Evolutionary conservation across 768 basidiomycete genomes (phyloP).

Genomic region (Boletus vinaceobasis): DNA sequence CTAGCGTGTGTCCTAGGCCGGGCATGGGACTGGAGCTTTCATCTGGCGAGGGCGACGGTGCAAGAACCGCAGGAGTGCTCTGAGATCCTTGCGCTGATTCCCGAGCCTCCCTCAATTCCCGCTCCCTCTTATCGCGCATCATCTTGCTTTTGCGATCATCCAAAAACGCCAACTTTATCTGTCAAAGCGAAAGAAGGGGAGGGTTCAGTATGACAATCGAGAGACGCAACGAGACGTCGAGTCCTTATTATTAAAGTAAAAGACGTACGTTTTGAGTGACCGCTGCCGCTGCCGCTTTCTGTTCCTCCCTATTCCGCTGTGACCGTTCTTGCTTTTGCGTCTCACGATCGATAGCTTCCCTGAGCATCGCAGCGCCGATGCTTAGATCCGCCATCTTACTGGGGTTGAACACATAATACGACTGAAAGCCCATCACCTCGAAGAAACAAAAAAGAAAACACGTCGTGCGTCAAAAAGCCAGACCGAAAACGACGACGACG

Average conservation of each 20-base stretch:
- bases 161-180: conserved; percentile 78
- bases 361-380: conserved; percentile 63
- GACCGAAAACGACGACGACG: too few relatives aligned
- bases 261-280: conserved; percentile 52
- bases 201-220: background rate
- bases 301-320: conserved; percentile 46
- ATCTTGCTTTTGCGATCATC: conserved; percentile 68
- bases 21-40: conserved; percentile 18
- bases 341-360: conserved; percentile 57
- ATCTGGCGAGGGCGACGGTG: background rate
- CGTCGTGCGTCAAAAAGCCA: background rate
- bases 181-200: background rate
- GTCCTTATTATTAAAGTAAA: background rate
- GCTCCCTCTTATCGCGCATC: conserved; percentile 57
- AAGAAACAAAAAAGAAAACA: background rate
- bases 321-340: conserved; percentile 45
- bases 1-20: conserved; percentile 21
- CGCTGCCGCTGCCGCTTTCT: conserved; percentile 55
- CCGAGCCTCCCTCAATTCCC: conserved; percentile 43
- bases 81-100: conserved; percentile 20
- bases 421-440: conserved; percentile 70
- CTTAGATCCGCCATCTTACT: conserved; percentile 51
- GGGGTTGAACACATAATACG: conserved; percentile 62
- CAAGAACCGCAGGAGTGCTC: background rate
- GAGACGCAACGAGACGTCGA: background rate